These are phyloP conservation scores for Luffa acutangula DNA, from an alignment of 306 rosid species.

Conservation along the genomic window DNA sequence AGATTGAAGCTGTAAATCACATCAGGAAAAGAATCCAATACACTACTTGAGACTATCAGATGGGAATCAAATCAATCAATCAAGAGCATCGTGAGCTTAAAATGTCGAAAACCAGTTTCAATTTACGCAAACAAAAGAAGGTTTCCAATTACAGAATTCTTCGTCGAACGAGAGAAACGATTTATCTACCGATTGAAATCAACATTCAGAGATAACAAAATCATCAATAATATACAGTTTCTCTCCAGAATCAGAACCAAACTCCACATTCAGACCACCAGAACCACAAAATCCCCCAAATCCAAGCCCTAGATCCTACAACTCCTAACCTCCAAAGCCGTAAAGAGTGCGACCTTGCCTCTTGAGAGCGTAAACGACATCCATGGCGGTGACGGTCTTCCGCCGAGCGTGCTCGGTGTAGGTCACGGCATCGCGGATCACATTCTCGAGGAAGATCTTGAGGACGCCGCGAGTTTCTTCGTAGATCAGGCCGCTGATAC, in stretches of 20 bases:
- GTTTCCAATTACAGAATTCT: background rate
- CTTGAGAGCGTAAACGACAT: background rate
- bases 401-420: conserved; percentile 9
- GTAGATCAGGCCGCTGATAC: conserved; percentile 4
- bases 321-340: conserved; percentile 5
- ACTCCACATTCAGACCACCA: background rate
- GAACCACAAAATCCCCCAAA: background rate
- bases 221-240: background rate
- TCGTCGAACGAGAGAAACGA: background rate
- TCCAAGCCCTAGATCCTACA: background rate
- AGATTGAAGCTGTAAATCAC: background rate
- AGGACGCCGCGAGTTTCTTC: conserved; percentile 9
- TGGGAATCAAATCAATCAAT: background rate
- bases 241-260: background rate
- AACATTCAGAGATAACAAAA: background rate
- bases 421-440: background rate
- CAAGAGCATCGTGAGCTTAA: background rate
- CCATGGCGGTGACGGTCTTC: conserved; percentile 3
- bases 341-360: conserved; percentile 5
- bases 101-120: background rate
- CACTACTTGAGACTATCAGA: background rate
- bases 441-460: conserved; percentile 7
- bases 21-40: background rate
- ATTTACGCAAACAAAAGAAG: background rate
- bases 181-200: background rate